phyloP scores from a whole-genome alignment of 441 rosid species.

The Populus tomentosa region DNA sequence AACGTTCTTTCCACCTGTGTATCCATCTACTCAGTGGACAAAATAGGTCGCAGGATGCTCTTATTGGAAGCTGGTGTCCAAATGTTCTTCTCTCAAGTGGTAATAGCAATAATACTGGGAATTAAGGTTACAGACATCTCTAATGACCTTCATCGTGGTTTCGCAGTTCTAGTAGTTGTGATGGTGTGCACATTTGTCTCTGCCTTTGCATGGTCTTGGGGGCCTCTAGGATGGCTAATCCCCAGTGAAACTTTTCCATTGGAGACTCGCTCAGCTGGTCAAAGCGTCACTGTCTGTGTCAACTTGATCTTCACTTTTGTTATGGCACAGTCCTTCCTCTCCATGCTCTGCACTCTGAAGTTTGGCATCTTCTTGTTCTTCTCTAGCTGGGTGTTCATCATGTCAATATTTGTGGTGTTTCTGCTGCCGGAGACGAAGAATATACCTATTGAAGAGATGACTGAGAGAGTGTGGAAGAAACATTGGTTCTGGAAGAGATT shows the following conservation, averaged over 20 bases:
- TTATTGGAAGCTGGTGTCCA: constrained; percentile 82
- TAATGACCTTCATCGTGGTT: constrained; percentile 32
- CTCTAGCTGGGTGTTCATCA: constrained; percentile 66
- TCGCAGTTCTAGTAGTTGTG: constrained; percentile 58
- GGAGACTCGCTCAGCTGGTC: constrained; percentile 93
- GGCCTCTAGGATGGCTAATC: constrained; percentile 88
- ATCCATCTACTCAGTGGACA: constrained; percentile 81
- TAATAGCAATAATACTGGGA: constrained; percentile 66
- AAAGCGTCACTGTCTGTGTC: constrained; percentile 74
- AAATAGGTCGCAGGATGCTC: constrained; percentile 70
- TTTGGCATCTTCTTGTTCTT: constrained; percentile 82
- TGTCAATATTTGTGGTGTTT: constrained; percentile 66
- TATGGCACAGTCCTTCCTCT: constrained; percentile 84
- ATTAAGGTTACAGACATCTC: constrained; percentile 67
- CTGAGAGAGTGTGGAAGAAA: constrained; percentile 83
- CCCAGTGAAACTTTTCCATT: constrained; percentile 91
- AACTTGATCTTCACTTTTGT: constrained; percentile 83
- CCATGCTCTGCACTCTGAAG: constrained; percentile 87
- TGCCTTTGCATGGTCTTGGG: constrained; percentile 99
- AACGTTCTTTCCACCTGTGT: constrained; percentile 77
- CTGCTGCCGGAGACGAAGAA: constrained; percentile 81
- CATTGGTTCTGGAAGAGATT: constrained; percentile 87
- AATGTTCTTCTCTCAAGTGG: constrained; percentile 73
- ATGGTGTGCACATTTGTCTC: constrained; percentile 79
- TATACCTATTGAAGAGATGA: constrained; percentile 86